These are phyloP conservation scores for Scheffersomyces insectosa DNA, from an alignment of 1,139 yeast genomes.

Conservation along the genomic window DNA sequence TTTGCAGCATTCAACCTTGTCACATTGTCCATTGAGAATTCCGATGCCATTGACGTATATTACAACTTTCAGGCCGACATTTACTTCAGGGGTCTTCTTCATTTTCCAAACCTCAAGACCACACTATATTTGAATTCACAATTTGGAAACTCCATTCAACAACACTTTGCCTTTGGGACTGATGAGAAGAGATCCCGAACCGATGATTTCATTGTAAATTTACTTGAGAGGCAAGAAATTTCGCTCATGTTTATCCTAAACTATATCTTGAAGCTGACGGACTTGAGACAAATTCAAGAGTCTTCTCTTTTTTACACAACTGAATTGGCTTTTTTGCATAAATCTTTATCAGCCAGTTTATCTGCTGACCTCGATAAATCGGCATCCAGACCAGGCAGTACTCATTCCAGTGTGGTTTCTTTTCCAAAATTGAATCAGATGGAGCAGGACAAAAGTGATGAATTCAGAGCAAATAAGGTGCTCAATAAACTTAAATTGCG, in stretches of 20 bases:
- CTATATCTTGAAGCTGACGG: constrained; percentile 21
- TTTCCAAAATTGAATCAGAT: constrained; percentile 14
- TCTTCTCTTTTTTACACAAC: constrained; percentile 16
- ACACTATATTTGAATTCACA: constrained; percentile 8
- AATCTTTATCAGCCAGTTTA: constrained; percentile 22
- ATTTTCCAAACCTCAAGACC: constrained; percentile 26
- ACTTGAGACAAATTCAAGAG: constrained; percentile 21
- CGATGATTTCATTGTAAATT: constrained; percentile 11
- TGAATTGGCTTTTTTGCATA: constrained; percentile 23
- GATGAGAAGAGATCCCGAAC: background rate
- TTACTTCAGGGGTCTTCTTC: constrained; percentile 26
- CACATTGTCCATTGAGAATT: constrained; percentile 16
- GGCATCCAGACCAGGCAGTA: constrained; percentile 26
- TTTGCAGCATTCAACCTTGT: constrained; percentile 34
- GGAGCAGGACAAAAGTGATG: constrained; percentile 11
- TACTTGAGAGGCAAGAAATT: constrained; percentile 33
- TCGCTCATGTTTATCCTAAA: constrained; percentile 34
- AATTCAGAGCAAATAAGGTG: constrained; percentile 5
- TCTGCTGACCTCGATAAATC: constrained; percentile 28
- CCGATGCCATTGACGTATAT: constrained; percentile 1
- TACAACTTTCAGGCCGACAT: constrained; percentile 24
- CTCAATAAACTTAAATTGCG: constrained; percentile 14
- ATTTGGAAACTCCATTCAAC: constrained; percentile 1
- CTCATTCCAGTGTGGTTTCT: constrained; percentile 23
- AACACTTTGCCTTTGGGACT: constrained; percentile 3